phyloP scores from a whole-genome alignment of 2,329 filamentous ascomycete genomes.

The Cladosporium sp. region DNA sequence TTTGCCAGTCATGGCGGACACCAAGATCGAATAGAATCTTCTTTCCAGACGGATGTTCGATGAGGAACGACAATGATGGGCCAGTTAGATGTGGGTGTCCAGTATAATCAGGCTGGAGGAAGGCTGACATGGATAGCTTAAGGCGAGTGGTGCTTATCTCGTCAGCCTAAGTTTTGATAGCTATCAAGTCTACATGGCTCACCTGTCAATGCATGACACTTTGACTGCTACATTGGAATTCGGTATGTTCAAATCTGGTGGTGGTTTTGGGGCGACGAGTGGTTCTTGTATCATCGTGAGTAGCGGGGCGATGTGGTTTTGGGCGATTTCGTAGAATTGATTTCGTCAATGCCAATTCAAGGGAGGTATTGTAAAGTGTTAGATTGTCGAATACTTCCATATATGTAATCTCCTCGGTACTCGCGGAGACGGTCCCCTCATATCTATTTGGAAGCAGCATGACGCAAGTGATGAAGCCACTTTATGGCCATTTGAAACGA shows the following conservation, averaged over 20 bases:
- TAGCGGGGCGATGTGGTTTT: too few relatives aligned
- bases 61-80: constrained; percentile 46
- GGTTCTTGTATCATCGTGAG: constrained; percentile 18
- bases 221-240: constrained; percentile 28
- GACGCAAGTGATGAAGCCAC: background rate
- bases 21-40: constrained; percentile 47
- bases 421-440: background rate
- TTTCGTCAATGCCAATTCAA: too few relatives aligned
- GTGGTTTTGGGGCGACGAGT: constrained; percentile 22
- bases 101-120: constrained; percentile 38
- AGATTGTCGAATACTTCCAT: background rate
- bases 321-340: too few relatives aligned
- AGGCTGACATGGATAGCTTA: constrained; percentile 26
- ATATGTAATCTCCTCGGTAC: background rate
- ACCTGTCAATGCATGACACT: constrained; percentile 35
- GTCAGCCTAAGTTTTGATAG: background rate
- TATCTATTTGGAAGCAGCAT: background rate
- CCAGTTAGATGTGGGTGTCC: constrained; percentile 34
- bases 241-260: constrained; percentile 32
- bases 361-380: too few relatives aligned
- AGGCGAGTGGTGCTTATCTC: constrained; percentile 30
- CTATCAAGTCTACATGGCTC: background rate
- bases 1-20: constrained; percentile 43
- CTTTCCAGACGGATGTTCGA: constrained; percentile 42
- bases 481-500: background rate